Evolutionary conservation across 176 grass and related monocot genomes (phyloP), one percentile per base, ranked within the genome.

Genomic region (Triticum monococcum): DNA sequence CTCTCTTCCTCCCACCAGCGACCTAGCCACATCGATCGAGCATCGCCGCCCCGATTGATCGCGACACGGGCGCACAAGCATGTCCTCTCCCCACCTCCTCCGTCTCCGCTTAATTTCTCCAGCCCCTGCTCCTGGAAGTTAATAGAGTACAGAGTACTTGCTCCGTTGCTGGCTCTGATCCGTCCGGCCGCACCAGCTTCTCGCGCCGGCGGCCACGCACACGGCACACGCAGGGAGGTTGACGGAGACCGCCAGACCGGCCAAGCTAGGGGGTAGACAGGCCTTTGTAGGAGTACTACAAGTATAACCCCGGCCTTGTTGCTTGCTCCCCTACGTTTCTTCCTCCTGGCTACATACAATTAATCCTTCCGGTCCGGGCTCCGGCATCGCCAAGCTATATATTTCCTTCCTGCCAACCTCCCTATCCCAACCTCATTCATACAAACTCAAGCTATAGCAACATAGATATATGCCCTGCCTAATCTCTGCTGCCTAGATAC

Each of bases 251-350:
- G 0, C 22, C 26, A 61, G 78, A 26, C 48, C 14, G 48, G 48
- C 10, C 7, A 25, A 67, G 59, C 60, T 26, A 79, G 73, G 17
- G 1, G 14, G 14, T 52, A 52, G 14, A 52, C 14, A 6, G 13
- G 48, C 48, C 5, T 17, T 52, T 52, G 48, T 52, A 52, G 13
- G 5, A 17, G 48, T 52, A 5, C 14, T 17, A 52, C 43, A 8
- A 36, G 32, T 48, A 52, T 18, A 1, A 52, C 48, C 25, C 0
- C 23, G 24, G 26, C 41, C 68, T 57, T 64, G 70, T 81, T 91
- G 89, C 89, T 91, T 91, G 75, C 80, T 91, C 72, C 80, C 35
- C 48, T 84, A 91, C 89, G 60, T 81, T 91, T 91, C 75, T 36
- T 20, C 40, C 26, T 81, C 50, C 41, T 17, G 8, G 13, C 63